Conservation (phyloP, 352 stramenopile genomes). For the Phytophthora pini region DNA sequence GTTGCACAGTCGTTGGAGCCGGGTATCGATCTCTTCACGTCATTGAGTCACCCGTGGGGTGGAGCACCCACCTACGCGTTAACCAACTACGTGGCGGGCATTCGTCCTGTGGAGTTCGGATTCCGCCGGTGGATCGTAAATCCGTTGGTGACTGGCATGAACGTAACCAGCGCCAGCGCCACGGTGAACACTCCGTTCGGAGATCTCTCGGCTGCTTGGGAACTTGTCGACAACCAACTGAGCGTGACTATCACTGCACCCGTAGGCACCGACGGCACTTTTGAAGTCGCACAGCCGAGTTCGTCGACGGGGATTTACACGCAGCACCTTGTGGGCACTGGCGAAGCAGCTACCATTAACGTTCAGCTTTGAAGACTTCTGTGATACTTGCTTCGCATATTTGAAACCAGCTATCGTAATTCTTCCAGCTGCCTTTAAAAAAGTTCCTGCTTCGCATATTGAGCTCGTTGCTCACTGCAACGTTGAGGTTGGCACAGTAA, state of each 20-base stretch:
- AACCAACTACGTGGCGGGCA: slow-evolving; percentile 38
- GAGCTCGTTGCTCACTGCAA: background rate
- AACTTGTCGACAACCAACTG: slow-evolving; percentile 10
- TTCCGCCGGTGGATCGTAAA: slow-evolving; percentile 42
- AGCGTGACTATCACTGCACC: slow-evolving; percentile 25
- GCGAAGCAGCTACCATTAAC: background rate
- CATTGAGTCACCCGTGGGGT: slow-evolving; percentile 36
- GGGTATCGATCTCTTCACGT: slow-evolving; percentile 12
- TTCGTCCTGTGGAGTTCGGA: slow-evolving; percentile 33
- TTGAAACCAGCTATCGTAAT: too few relatives aligned
- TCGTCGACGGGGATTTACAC: background rate
- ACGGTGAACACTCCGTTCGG: slow-evolving; percentile 36
- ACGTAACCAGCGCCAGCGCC: slow-evolving; percentile 28
- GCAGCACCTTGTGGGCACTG: too few relatives aligned
- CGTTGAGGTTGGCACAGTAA: slow-evolving; percentile 3
- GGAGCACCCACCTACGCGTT: slow-evolving; percentile 35
- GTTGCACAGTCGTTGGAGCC: slow-evolving; percentile 30
- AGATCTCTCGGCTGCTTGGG: slow-evolving; percentile 6
- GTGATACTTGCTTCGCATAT: too few relatives aligned
- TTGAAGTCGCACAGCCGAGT: slow-evolving; percentile 16
- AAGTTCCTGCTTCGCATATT: background rate
- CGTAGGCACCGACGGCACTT: slow-evolving; percentile 19
- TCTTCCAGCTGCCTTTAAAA: too few relatives aligned
- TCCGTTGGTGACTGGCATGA: slow-evolving; percentile 28
- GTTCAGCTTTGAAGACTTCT: background rate